Conservation (phyloP, 2,329 filamentous ascomycete genomes). For the Fusarium pseudocircinatum region DNA sequence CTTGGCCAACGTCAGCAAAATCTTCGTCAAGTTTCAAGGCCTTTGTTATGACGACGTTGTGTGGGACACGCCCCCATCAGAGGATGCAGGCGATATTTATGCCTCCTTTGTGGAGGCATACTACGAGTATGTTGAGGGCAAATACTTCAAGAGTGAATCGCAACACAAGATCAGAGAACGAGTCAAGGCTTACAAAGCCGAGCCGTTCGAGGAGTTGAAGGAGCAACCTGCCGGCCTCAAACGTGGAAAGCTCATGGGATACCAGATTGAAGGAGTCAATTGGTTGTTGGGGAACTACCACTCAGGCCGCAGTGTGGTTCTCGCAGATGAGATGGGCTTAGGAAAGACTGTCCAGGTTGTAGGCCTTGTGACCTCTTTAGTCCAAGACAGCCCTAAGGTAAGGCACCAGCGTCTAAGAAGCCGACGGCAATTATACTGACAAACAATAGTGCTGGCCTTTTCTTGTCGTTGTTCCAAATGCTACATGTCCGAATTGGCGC, state of each 20-base stretch:
- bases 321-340: conserved; percentile 98
- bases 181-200: conserved; percentile 71
- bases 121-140: conserved; percentile 83
- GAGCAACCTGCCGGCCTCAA: conserved; percentile 78
- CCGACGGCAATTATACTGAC: conserved; percentile 20
- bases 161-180: conserved; percentile 71
- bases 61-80: conserved; percentile 83
- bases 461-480: conserved; percentile 90
- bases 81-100: conserved; percentile 74
- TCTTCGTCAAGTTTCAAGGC: conserved; percentile 91
- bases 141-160: conserved; percentile 70
- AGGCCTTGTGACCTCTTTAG: conserved; percentile 78
- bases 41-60: conserved; percentile 90
- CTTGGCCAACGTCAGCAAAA: conserved; percentile 76
- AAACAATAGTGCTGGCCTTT: conserved; percentile 80
- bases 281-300: conserved; percentile 96
- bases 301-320: conserved; percentile 81
- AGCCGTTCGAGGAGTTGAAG: conserved; percentile 74
- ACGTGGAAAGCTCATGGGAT: conserved; percentile 88
- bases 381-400: conserved; percentile 68
- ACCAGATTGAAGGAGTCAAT: conserved; percentile 92
- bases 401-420: neutral
- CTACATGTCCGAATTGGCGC: conserved; percentile 97
- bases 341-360: conserved; percentile 98
- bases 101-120: conserved; percentile 85